These are phyloP conservation scores for Penicillium olsonii DNA, from an alignment of 2,329 filamentous ascomycete genomes.

Conservation along the genomic window DNA sequence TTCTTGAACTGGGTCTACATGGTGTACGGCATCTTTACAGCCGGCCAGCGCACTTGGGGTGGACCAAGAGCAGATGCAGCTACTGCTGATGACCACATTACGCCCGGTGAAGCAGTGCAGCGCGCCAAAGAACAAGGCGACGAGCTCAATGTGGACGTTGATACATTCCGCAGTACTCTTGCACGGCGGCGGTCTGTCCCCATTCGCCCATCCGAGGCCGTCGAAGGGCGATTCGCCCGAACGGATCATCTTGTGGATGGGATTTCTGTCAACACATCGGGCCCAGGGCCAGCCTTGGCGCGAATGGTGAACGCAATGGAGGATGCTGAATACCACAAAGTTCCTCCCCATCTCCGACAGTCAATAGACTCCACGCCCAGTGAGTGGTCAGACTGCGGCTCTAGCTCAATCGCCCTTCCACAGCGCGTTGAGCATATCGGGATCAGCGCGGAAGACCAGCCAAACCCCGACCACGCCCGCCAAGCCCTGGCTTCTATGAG, in stretches of 20 bases:
- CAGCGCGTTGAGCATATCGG: constrained; percentile 68
- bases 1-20: constrained; percentile 99
- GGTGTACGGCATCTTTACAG: constrained; percentile 94
- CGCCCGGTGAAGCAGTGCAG: constrained; percentile 80
- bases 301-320: constrained; percentile 47
- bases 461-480: constrained; percentile 71
- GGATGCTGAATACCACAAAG: constrained; percentile 45
- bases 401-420: constrained; percentile 66
- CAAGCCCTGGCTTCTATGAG: constrained; percentile 32
- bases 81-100: constrained; percentile 72
- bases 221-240: constrained; percentile 78
- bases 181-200: constrained; percentile 54
- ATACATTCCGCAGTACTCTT: constrained; percentile 67
- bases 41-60: constrained; percentile 92
- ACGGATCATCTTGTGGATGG: constrained; percentile 68
- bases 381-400: constrained; percentile 53
- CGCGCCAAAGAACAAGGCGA: constrained; percentile 76
- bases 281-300: constrained; percentile 62
- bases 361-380: constrained; percentile 68
- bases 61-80: constrained; percentile 89
- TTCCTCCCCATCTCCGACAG: constrained; percentile 53
- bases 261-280: constrained; percentile 69
- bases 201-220: constrained; percentile 70
- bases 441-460: constrained; percentile 75
- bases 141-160: constrained; percentile 84